phyloP scores from a whole-genome alignment of 805 yeast genomes.

The Kuraishia ogatae region DNA sequence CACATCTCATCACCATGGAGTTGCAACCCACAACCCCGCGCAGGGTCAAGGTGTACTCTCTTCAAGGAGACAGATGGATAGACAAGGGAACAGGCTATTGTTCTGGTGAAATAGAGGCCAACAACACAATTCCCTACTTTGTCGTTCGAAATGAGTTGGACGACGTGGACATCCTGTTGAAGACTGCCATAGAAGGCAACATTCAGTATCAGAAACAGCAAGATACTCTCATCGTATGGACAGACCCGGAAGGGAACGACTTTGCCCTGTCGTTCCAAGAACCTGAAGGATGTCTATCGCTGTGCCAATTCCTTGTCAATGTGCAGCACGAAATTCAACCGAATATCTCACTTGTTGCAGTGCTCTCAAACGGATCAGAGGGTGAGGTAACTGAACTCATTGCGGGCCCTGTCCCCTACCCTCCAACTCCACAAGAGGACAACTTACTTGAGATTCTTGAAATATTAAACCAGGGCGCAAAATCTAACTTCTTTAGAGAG shows the following conservation, averaged over 20 bases:
- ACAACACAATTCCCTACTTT: constrained; percentile 40
- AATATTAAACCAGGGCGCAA: constrained; percentile 48
- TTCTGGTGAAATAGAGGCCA: constrained; percentile 49
- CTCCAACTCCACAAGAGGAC: constrained; percentile 44
- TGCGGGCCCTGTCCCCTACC: constrained; percentile 72
- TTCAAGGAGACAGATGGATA: constrained; percentile 78
- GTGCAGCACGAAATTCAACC: constrained; percentile 57
- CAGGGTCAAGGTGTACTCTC: constrained; percentile 84
- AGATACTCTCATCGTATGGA: constrained; percentile 92
- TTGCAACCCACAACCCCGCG: constrained; percentile 36
- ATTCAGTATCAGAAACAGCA: constrained; percentile 90
- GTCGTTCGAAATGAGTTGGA: constrained; percentile 67
- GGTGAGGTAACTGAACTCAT: constrained; percentile 66
- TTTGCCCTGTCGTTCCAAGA: constrained; percentile 91
- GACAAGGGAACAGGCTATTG: constrained; percentile 93
- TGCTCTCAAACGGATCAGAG: constrained; percentile 34
- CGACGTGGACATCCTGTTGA: constrained; percentile 47
- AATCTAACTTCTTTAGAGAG: constrained; percentile 54
- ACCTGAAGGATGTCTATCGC: constrained; percentile 74
- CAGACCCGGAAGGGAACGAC: constrained; percentile 62
- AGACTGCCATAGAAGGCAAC: constrained; percentile 60
- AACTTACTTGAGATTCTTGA: constrained; percentile 48
- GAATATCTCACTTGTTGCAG: constrained; percentile 66
- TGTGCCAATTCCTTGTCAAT: constrained; percentile 72
- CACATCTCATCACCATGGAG: constrained; percentile 4